Evolutionary conservation across 176 grass and related monocot species (phyloP).

Genomic region (Phragmites australis): DNA sequence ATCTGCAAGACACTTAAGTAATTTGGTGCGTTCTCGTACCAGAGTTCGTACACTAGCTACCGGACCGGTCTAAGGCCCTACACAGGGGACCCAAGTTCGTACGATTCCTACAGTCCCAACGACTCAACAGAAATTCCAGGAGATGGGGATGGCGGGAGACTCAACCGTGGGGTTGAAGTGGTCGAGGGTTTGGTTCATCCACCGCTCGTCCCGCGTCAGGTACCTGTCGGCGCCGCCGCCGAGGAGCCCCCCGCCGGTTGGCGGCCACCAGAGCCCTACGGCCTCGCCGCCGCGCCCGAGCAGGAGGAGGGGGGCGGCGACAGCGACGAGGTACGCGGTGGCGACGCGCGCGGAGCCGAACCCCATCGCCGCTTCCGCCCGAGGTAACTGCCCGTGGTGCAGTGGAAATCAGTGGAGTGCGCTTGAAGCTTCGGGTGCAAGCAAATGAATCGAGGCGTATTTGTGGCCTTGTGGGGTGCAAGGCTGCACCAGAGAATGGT

Average conservation of each 20-base stretch:
- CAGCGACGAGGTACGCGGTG: background rate
- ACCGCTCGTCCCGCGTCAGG: constrained; percentile 72
- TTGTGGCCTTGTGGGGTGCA: too few relatives aligned
- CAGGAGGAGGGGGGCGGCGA: constrained; percentile 12
- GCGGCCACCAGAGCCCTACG: constrained; percentile 51
- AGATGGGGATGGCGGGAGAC: background rate
- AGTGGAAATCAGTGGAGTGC: background rate
- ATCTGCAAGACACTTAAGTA: background rate
- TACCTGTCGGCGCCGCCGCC: constrained; percentile 42
- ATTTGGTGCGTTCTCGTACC: background rate
- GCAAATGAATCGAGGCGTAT: constrained; percentile 1
- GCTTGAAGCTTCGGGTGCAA: background rate
- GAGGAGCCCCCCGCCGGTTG: constrained; percentile 13
- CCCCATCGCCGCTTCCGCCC: constrained; percentile 36
- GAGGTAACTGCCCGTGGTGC: background rate
- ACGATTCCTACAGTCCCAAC: background rate
- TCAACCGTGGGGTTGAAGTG: constrained; percentile 89
- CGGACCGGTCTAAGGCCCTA: background rate
- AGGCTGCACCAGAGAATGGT: too few relatives aligned
- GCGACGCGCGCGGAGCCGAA: background rate
- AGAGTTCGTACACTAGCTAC: background rate
- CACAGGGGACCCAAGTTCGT: background rate
- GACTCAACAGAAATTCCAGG: background rate
- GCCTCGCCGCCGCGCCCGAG: constrained; percentile 37
- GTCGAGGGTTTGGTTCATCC: constrained; percentile 89